Conservation (phyloP, 2,329 filamentous ascomycete genomes). For the Claviceps humidiphila region DNA sequence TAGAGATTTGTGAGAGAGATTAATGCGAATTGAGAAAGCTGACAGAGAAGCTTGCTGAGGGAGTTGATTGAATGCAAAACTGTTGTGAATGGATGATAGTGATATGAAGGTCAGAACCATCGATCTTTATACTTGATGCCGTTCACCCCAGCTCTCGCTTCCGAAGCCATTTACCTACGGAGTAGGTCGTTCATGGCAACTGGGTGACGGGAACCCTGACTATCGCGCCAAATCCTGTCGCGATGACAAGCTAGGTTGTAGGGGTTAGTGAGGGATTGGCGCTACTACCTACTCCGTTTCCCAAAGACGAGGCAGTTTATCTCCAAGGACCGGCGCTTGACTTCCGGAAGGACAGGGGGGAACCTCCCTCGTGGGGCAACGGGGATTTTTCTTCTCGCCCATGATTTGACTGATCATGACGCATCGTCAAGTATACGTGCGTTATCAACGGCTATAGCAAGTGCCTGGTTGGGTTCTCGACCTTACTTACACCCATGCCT, state of each 20-base stretch:
- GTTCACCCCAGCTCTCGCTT: not conserved
- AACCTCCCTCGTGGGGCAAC: not conserved
- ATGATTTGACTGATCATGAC: not conserved
- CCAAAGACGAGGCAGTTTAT: not conserved
- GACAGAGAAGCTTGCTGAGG: not conserved
- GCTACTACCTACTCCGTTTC: no score
- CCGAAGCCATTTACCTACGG: no score
- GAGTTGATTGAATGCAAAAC: not conserved
- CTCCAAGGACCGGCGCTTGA: not conserved
- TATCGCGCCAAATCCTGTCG: no score
- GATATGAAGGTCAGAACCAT: not conserved
- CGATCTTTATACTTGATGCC: not conserved
- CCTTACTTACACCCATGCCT: not conserved
- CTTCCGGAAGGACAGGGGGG: not conserved
- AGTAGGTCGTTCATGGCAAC: no score
- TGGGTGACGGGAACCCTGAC: no score
- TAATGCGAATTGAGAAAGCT: no score
- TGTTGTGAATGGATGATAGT: fast-evolving
- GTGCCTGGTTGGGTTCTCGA: not conserved
- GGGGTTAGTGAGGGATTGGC: no score
- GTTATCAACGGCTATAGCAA: not conserved
- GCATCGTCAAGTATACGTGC: not conserved
- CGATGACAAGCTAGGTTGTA: no score
- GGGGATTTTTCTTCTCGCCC: not conserved
- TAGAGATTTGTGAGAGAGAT: not conserved